Conservation (phyloP, 1,284 basidiomycete genomes). For the Apiotrichum siamense region DNA sequence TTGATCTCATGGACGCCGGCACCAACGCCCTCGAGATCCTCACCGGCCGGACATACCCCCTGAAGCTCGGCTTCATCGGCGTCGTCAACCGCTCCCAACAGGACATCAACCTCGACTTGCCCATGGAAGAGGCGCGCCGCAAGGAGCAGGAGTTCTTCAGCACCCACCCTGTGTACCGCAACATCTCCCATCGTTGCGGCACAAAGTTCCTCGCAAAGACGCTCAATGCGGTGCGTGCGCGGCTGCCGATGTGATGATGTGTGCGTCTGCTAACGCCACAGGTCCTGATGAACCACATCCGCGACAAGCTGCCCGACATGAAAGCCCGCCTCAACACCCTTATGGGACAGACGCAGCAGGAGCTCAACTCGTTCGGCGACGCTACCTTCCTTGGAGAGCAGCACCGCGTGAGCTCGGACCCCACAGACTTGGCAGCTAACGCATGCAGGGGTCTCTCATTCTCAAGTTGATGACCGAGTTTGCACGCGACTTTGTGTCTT, state of each 20-base stretch:
- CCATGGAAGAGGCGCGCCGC: conserved; percentile 74
- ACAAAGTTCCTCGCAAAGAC: conserved; percentile 92
- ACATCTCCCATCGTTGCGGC: conserved; percentile 94
- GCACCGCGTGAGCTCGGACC: conserved; percentile 58
- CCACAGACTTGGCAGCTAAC: conserved; percentile 3
- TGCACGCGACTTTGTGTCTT: conserved; percentile 92
- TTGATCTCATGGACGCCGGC: conserved; percentile 98
- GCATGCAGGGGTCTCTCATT: conserved; percentile 72
- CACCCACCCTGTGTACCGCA: conserved; percentile 84
- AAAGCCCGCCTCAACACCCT: conserved; percentile 96
- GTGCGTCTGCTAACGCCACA: conserved; percentile 30
- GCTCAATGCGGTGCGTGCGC: conserved; percentile 69
- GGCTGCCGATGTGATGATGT: no score
- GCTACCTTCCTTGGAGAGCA: conserved; percentile 86
- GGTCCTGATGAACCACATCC: conserved; percentile 96
- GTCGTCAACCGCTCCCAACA: conserved; percentile 96
- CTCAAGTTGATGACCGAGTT: conserved; percentile 99
- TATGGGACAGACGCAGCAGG: conserved; percentile 98
- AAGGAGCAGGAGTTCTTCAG: conserved; percentile 90
- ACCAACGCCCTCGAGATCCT: conserved; percentile 95
- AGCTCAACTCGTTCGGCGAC: conserved; percentile 93
- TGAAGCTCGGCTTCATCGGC: conserved; percentile 96
- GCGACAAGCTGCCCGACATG: conserved; percentile 99
- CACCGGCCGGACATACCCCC: conserved; percentile 91
- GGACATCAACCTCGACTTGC: conserved; percentile 88